Conservation (phyloP, 345 rosid species). For the Brassica rapa region DNA sequence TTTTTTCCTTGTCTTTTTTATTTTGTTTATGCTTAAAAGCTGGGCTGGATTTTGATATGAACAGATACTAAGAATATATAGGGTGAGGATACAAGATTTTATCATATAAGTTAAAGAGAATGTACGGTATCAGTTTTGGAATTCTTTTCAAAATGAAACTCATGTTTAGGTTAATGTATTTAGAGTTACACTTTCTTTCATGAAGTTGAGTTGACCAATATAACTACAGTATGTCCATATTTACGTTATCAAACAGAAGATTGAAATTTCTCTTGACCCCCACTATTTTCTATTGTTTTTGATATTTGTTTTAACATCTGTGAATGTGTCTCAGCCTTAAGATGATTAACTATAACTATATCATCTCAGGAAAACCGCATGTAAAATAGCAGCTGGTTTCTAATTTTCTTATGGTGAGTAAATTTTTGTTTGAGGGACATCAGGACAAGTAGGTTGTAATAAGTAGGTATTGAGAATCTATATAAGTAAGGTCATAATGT, state of each 20-base stretch:
- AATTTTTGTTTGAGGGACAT: too few species aligned
- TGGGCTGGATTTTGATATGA: background rate
- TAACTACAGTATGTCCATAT: too few species aligned
- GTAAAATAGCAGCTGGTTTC: too few species aligned
- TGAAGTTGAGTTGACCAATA: too few species aligned
- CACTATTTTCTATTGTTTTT: background rate
- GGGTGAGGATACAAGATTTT: background rate
- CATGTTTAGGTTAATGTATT: background rate
- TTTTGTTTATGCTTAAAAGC: background rate
- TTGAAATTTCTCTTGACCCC: background rate
- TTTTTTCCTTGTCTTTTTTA: background rate
- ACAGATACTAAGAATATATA: background rate
- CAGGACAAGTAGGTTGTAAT: too few species aligned
- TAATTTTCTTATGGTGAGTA: too few species aligned
- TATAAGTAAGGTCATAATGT: too few species aligned
- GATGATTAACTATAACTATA: too few species aligned
- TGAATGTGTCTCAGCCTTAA: background rate
- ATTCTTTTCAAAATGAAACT: background rate
- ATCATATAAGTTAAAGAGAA: background rate
- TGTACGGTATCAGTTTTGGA: background rate
- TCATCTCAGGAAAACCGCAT: too few species aligned
- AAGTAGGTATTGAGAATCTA: too few species aligned
- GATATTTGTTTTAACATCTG: background rate
- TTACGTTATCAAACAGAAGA: background rate
- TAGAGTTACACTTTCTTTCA: too few species aligned